These are phyloP conservation scores for Hypoxylon sp. DNA, from an alignment of 2,329 filamentous ascomycete species.

Conservation along the genomic window DNA sequence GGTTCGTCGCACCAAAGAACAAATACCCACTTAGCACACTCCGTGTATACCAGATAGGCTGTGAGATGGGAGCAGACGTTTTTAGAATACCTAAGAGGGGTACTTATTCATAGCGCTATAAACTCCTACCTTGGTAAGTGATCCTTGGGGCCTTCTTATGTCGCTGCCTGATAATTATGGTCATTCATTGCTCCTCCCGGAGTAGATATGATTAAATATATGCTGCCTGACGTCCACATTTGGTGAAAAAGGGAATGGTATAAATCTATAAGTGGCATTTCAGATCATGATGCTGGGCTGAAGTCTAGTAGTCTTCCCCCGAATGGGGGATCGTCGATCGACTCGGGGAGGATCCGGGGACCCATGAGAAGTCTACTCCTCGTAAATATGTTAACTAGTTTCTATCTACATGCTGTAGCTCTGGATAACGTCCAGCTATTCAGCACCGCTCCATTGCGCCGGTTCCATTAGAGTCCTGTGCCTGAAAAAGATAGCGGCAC, in stretches of 20 bases:
- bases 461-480: background rate
- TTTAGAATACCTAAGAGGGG: too few relatives aligned
- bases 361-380: constrained; percentile 11
- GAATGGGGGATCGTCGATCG: constrained; percentile 20
- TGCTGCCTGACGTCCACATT: too few relatives aligned
- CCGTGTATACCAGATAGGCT: constrained; percentile 15
- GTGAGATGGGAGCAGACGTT: too few relatives aligned
- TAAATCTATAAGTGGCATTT: too few relatives aligned
- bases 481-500: constrained; percentile 1
- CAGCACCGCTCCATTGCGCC: background rate
- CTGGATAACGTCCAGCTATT: background rate
- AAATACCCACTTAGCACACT: constrained; percentile 25
- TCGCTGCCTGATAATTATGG: too few relatives aligned
- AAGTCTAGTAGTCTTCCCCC: constrained; percentile 6
- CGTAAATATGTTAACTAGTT: constrained; percentile 9
- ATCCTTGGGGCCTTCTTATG: too few relatives aligned
- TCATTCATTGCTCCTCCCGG: constrained; percentile 1
- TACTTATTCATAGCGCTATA: too few relatives aligned
- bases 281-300: constrained; percentile 14
- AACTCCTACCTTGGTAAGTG: too few relatives aligned
- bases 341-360: constrained; percentile 17
- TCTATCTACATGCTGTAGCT: constrained; percentile 2
- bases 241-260: too few relatives aligned
- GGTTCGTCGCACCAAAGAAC: constrained; percentile 12
- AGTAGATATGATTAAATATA: background rate